These are phyloP conservation scores for Lichina pygmaea DNA, from an alignment of 495 filamentous ascomycete species.

Conservation along the genomic window DNA sequence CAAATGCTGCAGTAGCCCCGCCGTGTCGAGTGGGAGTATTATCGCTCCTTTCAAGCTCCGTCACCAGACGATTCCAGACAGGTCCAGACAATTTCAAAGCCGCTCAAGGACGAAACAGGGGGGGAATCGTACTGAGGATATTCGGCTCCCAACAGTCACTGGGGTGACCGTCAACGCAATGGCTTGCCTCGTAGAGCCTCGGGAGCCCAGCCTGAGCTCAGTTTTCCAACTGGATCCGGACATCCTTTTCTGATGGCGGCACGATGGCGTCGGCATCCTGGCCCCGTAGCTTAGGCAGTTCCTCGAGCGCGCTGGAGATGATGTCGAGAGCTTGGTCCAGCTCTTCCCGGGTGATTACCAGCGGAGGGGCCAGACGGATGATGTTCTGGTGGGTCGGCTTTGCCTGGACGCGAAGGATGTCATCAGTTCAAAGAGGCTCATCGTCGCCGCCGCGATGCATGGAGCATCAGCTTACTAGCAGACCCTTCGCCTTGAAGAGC, in stretches of 20 bases:
- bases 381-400: slow-evolving; percentile 98
- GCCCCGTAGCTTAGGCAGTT: slow-evolving; percentile 23
- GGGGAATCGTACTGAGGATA: too few species aligned
- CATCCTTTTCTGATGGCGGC: slow-evolving; percentile 22
- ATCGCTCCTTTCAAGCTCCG: too few species aligned
- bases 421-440: slow-evolving; percentile 9
- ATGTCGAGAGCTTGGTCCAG: slow-evolving; percentile 21
- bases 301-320: slow-evolving; percentile 20
- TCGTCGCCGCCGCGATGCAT: not conserved
- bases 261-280: slow-evolving; percentile 19
- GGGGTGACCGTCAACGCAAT: too few species aligned
- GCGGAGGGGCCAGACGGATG: slow-evolving; percentile 32
- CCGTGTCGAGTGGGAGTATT: too few species aligned
- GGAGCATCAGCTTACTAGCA: slow-evolving; percentile 34
- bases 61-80: too few species aligned
- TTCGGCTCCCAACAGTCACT: too few species aligned
- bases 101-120: too few species aligned
- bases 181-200: too few species aligned
- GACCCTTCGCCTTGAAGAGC: slow-evolving; percentile 81
- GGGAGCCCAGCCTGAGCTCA: slow-evolving; percentile 2
- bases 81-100: too few species aligned
- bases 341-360: slow-evolving; percentile 29
- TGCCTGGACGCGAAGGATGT: slow-evolving; percentile 25
- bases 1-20: too few species aligned
- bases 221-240: slow-evolving; percentile 22